These are phyloP conservation scores for Cryptosporidium felis DNA, from an alignment of 169 alveolate genomes.

Conservation along the genomic window DNA sequence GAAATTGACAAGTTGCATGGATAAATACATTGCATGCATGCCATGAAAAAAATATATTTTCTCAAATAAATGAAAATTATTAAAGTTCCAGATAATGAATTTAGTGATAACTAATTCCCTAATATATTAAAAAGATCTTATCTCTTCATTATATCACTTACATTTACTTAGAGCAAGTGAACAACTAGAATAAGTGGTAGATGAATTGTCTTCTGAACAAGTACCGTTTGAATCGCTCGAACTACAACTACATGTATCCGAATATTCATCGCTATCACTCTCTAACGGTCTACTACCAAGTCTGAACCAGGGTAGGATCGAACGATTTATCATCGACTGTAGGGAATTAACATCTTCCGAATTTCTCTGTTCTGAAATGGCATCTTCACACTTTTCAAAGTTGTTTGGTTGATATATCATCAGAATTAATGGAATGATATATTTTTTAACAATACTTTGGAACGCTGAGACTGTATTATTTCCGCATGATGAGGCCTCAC, in stretches of 20 bases:
- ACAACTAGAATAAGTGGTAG: neutral
- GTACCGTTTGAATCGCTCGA: neutral
- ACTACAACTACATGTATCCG: constrained; percentile 49
- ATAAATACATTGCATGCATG: too few species aligned
- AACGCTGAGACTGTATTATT: constrained; percentile 21
- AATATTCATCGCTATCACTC: constrained; percentile 31
- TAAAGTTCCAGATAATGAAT: too few species aligned
- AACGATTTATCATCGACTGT: constrained; percentile 49
- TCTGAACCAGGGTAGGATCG: constrained; percentile 66
- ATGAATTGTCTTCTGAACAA: neutral
- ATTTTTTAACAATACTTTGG: constrained; percentile 53
- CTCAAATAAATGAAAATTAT: too few species aligned
- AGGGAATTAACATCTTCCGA: neutral
- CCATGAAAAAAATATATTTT: too few species aligned
- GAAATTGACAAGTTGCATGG: too few species aligned
- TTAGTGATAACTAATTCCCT: too few species aligned
- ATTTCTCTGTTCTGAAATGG: neutral
- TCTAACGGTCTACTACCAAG: constrained; percentile 20
- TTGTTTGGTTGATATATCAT: constrained; percentile 60
- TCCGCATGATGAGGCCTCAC: constrained; percentile 54
- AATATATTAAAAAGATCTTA: too few species aligned
- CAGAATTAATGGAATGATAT: constrained; percentile 52
- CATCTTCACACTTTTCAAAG: constrained; percentile 67
- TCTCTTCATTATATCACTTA: neutral
- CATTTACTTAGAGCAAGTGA: neutral